phyloP scores from a whole-genome alignment of 2,329 filamentous ascomycete genomes.

The Penicillium fuscoglaucum region DNA sequence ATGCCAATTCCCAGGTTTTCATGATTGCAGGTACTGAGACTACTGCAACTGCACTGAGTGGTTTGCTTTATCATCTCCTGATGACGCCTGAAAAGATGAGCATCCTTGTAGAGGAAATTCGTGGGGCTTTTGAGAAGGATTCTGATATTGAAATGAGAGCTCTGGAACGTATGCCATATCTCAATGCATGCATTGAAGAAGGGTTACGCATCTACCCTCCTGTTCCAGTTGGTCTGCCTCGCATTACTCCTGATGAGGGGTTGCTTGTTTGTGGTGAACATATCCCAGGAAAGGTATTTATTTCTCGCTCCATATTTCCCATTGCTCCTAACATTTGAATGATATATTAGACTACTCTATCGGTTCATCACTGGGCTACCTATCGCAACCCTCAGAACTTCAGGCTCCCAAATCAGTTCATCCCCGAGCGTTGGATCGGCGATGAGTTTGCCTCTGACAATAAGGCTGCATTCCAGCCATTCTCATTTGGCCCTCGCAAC shows the following conservation, averaged over 20 bases:
- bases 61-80: background rate
- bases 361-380: background rate
- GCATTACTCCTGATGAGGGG: background rate
- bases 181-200: background rate
- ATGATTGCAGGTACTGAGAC: background rate
- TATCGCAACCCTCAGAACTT: background rate
- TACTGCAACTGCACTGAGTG: background rate
- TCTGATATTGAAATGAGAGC: background rate
- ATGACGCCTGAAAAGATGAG: background rate
- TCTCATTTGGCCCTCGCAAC: background rate
- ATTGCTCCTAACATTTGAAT: no score
- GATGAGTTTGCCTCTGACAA: background rate
- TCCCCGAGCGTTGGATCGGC: background rate
- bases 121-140: background rate
- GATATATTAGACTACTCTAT: background rate
- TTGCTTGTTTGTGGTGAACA: background rate
- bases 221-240: background rate
- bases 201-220: background rate
- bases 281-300: background rate
- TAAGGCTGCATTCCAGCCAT: background rate
- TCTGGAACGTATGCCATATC: background rate
- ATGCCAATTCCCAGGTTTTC: background rate
- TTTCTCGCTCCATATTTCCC: no score
- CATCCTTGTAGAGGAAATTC: background rate
- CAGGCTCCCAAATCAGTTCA: background rate